Evolutionary conservation across 2,329 filamentous ascomycete species (phyloP), one percentile per base, ranked within the genome.

Genomic region (Stemphylium lycopersici): DNA sequence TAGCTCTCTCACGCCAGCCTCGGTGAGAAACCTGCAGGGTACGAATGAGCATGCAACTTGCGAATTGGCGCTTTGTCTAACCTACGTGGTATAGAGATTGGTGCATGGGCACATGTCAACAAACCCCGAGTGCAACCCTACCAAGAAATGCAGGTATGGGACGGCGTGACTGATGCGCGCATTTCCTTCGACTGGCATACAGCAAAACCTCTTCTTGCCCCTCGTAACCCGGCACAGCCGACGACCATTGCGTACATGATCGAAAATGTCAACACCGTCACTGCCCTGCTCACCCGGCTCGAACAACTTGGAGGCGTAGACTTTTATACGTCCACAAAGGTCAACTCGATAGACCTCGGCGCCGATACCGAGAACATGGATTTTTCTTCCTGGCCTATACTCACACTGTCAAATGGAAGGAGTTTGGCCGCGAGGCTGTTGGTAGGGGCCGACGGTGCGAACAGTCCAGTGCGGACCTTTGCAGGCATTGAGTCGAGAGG

Each of bases 131-230:
- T 95, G 31, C 93, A 97, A 78, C 84, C 87, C 0, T 99, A 97
- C 75, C 88, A 96, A 55, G 90, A 93, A 67, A 99, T 99, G 95
- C 90, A 96, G 74, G 95, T 98, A 29, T 99, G 96, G 95, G 95
- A 99, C 74, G 96, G 93, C 58, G 86, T 96, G 52, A 90, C 90
- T 36, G 92, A 87, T 55, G 90, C 92, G 32, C 86, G 88, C 65
- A 95, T 99, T 72, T 89, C 91, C 64, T 99, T 99, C 75, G 90
- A 95, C 77, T 90, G 88, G 88, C 79, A 81, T 50, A 76, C 67
- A 18, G 72, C 76, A 42, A 71, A 77, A 40, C 76, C 77, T 7
- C 55, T 69, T 15, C 56, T 71, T 26, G 59, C 65, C 2, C 70
- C 69, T 47, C 65, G 76, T 78, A 79, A 70, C 22, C 84, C 61